Base-by-base conservation (phyloP, 305 asterid genomes). In the Vinca major region DNA sequence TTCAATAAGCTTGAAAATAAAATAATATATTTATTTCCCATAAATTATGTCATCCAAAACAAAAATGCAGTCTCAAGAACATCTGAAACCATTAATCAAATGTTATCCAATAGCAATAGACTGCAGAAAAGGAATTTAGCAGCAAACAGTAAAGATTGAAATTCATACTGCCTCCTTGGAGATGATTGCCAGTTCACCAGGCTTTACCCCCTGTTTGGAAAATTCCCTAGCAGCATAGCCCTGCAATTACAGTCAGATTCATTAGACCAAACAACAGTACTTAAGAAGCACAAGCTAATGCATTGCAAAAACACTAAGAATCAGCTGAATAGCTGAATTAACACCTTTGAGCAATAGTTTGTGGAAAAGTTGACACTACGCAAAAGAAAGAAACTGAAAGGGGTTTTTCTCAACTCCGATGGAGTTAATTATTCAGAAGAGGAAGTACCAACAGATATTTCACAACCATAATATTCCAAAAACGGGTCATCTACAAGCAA, bases 191-290 rank as follows among this genome's bases (percentile, higher is more conserved):
- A 90, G 81, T 76, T 92, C 98, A 69, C 87, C 89, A 39, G 94
- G 89, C 69, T 88, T 75, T 47, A 88, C 95, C 73, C 97, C 97
- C 81, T 86, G 97, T 76, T 90, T 88, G 70, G 86, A 76, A 12
- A 92, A 92, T 68, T 93, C 97, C 69, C 97, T 81, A 63, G 98
- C 98, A 39, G 97, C 98, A 75, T 93, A 93, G 26, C 98, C 97
- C 98, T 93, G 87, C 74, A 62, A 67, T 45, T 49, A 70, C 41
- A 73, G 58, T 54, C 71, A 77, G 62, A 51, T 40, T 60, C 63
- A 63, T 6, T 19, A 8, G 56, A 13, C 37, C 21, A 11, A 13
- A 39, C 64, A 2, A 36, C n/a, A 36, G 10, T 4, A 53, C 4
- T 6, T 52, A 11, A 67, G 47, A 37, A 64, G n/a, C 19, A 53